phyloP scores from a whole-genome alignment of 805 yeast genomes.

The Wickerhamomyces alni region DNA sequence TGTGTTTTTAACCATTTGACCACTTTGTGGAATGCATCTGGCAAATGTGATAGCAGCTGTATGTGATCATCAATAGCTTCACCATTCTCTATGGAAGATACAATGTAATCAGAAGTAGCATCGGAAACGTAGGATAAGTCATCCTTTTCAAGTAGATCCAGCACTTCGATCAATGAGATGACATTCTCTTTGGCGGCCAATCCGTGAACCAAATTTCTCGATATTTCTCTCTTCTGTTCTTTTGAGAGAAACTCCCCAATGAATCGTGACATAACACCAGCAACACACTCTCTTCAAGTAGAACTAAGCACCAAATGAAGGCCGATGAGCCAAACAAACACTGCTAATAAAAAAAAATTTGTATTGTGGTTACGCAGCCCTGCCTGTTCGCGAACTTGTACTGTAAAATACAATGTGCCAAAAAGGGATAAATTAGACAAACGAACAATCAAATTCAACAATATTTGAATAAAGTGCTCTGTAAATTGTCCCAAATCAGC shows the following conservation, averaged over 20 bases:
- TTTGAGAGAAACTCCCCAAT: not conserved
- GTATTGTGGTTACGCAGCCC: no score
- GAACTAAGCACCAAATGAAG: not conserved
- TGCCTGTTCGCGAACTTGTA: no score
- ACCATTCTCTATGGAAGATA: not conserved
- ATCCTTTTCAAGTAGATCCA: not conserved
- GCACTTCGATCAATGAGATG: not conserved
- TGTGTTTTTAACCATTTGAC: constrained; percentile 6
- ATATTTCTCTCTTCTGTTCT: not conserved
- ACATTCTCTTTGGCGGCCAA: not conserved
- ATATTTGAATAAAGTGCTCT: no score
- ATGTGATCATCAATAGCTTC: not conserved
- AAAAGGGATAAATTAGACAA: not conserved
- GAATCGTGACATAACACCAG: not conserved
- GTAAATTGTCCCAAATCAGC: no score
- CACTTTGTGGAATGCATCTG: constrained; percentile 1
- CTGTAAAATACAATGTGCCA: not conserved
- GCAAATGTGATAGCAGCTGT: constrained; percentile 6
- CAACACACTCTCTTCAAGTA: no score
- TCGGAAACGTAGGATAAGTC: not conserved
- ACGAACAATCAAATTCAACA: no score
- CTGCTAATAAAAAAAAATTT: no score
- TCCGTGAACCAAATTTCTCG: not conserved
- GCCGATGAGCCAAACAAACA: no score
- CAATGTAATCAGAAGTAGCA: not conserved